These are phyloP conservation scores for Salix suchowensis DNA, from an alignment of 345 rosid genomes.

Conservation along the genomic window DNA sequence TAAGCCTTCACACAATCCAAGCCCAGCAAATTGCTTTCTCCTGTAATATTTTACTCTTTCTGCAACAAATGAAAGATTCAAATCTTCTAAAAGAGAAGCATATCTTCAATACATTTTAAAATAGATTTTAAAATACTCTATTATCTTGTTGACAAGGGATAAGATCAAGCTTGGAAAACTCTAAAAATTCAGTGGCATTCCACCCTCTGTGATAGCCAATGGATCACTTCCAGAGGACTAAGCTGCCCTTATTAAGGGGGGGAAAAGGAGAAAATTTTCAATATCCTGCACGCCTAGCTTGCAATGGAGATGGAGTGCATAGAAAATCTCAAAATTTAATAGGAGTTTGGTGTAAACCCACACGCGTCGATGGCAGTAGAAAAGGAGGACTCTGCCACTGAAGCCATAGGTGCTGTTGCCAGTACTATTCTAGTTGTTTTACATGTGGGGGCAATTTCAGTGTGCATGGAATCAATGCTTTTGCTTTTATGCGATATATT, in stretches of 20 bases:
- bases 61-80: constrained; percentile 2
- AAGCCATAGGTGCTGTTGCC: constrained; percentile 16
- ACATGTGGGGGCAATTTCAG: constrained; percentile 19
- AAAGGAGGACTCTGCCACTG: constrained; percentile 12
- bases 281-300: neutral
- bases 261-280: neutral
- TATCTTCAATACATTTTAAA: neutral
- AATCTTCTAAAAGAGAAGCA: constrained; percentile 33
- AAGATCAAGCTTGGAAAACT: neutral
- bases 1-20: constrained; percentile 22
- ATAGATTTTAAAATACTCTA: neutral
- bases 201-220: neutral
- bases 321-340: neutral
- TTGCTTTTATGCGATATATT: neutral
- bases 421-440: constrained; percentile 10
- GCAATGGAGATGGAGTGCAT: neutral
- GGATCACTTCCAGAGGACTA: neutral
- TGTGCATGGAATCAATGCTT: constrained; percentile 6
- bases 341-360: neutral
- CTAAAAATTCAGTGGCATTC: constrained; percentile 3
- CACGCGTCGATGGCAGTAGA: neutral
- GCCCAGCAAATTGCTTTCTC: neutral
- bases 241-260: neutral
- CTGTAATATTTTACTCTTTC: neutral
- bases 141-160: constrained; percentile 1